A percentile compares a stretch with the other conserved stretches of the same genome.
phyloP scores from a whole-genome alignment of 352 stramenopile species.

The Globisporangium irregulare region DNA sequence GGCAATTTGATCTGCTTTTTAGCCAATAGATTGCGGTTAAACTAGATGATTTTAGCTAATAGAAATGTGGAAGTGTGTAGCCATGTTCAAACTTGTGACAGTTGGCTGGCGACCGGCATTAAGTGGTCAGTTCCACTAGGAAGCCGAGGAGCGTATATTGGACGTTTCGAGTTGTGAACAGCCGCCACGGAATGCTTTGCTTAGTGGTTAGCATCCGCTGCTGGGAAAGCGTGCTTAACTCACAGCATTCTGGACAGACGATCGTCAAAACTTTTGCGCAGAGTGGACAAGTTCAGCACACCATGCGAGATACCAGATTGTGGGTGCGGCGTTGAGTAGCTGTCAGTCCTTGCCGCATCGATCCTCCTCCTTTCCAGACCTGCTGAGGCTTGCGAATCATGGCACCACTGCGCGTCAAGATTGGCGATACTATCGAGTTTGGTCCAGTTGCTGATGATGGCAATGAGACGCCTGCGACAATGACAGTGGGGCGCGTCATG shows the following conservation, averaged over 20 bases:
- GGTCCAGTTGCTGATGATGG: not conserved
- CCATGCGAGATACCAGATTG: not conserved
- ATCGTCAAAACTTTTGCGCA: not conserved
- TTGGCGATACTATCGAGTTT: slow-evolving; percentile 54
- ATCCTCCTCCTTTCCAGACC: not conserved
- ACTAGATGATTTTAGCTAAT: not conserved
- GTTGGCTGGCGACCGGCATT: not conserved
- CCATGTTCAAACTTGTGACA: not conserved
- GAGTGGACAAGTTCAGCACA: not conserved
- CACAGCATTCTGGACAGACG: not conserved
- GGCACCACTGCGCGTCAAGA: slow-evolving; percentile 20
- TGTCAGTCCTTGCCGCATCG: not conserved
- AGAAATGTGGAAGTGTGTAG: not conserved
- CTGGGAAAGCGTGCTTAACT: not conserved
- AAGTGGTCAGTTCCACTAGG: no score
- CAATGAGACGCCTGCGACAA: not conserved
- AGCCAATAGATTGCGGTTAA: not conserved
- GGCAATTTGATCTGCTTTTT: not conserved
- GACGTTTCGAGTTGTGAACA: not conserved
- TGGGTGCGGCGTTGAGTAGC: not conserved
- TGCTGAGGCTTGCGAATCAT: not conserved
- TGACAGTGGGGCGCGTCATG: slow-evolving; percentile 31
- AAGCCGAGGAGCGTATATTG: no score
- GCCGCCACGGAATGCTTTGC: not conserved
- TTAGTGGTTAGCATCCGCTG: no score